These are phyloP conservation scores for Penicillium samsonianum DNA, from an alignment of 495 filamentous ascomycete species.

Conservation along the genomic window DNA sequence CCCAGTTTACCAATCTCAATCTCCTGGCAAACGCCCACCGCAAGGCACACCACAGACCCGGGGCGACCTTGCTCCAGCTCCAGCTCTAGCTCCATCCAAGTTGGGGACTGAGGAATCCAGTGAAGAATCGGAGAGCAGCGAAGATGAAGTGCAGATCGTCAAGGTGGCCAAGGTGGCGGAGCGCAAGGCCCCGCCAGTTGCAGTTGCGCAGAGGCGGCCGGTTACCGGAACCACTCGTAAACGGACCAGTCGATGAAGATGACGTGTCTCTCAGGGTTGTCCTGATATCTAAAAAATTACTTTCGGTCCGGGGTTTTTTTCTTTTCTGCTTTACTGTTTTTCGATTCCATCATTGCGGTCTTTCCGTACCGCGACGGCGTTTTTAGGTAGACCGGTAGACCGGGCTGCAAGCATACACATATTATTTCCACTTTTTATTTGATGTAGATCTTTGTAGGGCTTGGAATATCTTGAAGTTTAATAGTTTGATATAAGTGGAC, in stretches of 20 bases:
- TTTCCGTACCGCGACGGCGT: constrained; percentile 15
- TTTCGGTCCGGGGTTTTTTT: constrained; percentile 9
- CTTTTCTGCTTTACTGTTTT: constrained; percentile 7
- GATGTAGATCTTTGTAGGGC: neutral
- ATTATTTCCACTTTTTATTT: neutral
- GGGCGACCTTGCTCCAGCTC: constrained; percentile 14
- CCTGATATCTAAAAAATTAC: constrained; percentile 9
- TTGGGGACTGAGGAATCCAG: constrained; percentile 24
- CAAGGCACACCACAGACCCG: constrained; percentile 18
- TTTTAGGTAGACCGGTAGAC: constrained; percentile 16
- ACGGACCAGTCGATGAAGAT: constrained; percentile 27
- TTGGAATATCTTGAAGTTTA: neutral
- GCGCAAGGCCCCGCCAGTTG: constrained; percentile 26
- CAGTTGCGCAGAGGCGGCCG: constrained; percentile 19
- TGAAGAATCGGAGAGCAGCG: constrained; percentile 30
- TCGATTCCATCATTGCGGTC: constrained; percentile 7
- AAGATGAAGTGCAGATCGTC: constrained; percentile 40
- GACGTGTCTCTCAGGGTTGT: constrained; percentile 16
- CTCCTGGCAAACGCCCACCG: constrained; percentile 10
- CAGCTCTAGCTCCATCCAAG: constrained; percentile 12
- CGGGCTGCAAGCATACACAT: neutral
- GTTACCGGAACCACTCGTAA: constrained; percentile 27
- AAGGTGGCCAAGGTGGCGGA: constrained; percentile 30
- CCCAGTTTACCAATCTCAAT: constrained; percentile 13
- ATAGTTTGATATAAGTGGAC: neutral